Evolutionary conservation across 306 rosid genomes (phyloP).

Genomic region (Senna siamea): DNA sequence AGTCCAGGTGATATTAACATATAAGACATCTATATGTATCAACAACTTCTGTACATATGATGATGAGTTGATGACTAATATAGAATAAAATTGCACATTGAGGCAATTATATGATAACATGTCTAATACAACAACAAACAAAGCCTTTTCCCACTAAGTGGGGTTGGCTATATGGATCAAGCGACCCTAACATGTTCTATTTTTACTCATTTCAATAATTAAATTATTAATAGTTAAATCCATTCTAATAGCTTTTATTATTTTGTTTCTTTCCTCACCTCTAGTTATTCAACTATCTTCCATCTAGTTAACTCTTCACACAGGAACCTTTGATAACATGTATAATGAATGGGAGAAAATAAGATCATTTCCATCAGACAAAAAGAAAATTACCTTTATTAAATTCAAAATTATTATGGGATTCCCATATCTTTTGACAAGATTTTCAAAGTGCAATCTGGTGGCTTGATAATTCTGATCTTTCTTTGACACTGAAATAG

Average conservation of each 20-base stretch:
- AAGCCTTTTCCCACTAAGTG: too few species aligned
- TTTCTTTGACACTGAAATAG: slow-evolving; percentile 73
- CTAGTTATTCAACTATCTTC: too few species aligned
- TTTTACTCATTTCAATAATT: too few species aligned
- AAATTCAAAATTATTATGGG: slow-evolving; percentile 93
- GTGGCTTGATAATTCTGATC: slow-evolving; percentile 87
- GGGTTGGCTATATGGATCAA: too few species aligned
- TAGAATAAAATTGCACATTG: slow-evolving; percentile 19
- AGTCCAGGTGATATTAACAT: slow-evolving; percentile 25
- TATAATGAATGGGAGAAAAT: not conserved
- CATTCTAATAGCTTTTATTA: too few species aligned
- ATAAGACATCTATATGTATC: slow-evolving; percentile 1
- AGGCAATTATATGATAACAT: not conserved
- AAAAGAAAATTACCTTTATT: slow-evolving; percentile 69
- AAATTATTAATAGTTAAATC: too few species aligned
- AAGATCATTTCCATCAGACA: slow-evolving; percentile 15
- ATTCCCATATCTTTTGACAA: slow-evolving; percentile 85
- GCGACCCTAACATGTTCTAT: too few species aligned
- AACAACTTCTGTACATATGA: slow-evolving; percentile 13
- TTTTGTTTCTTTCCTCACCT: too few species aligned
- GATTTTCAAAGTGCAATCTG: slow-evolving; percentile 91
- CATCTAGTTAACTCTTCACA: too few species aligned
- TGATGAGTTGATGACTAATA: not conserved
- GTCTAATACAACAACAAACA: too few species aligned
- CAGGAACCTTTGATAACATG: not conserved